Conservation (phyloP, 1,284 basidiomycete genomes). For the Ustilago esculenta region DNA sequence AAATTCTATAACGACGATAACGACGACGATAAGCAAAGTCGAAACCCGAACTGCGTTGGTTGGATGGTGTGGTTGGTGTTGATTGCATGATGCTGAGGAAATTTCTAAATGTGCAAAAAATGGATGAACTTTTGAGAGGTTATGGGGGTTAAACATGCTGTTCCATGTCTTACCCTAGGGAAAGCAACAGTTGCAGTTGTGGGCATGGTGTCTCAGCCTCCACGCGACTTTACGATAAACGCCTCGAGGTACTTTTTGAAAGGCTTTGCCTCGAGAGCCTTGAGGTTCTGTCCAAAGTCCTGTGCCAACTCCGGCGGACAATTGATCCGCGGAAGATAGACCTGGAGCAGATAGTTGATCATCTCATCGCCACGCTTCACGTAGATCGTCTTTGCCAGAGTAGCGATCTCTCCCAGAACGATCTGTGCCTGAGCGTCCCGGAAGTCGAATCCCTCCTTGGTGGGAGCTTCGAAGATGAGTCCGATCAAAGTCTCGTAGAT, state of each 20-base stretch:
- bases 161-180: too few relatives aligned
- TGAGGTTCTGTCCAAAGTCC: constrained; percentile 72
- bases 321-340: constrained; percentile 86
- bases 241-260: constrained; percentile 71
- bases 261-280: constrained; percentile 74
- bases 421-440: constrained; percentile 78
- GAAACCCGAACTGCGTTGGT: neutral
- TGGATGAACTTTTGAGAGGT: too few relatives aligned
- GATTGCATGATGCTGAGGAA: too few relatives aligned
- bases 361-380: constrained; percentile 84
- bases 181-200: too few relatives aligned
- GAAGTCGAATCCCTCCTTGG: constrained; percentile 82
- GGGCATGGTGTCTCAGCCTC: constrained; percentile 6
- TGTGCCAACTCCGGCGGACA: constrained; percentile 82
- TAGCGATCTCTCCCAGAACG: constrained; percentile 43
- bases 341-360: constrained; percentile 79
- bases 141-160: too few relatives aligned
- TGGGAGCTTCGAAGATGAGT: constrained; percentile 82
- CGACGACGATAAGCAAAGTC: too few relatives aligned
- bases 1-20: too few relatives aligned
- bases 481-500: constrained; percentile 89
- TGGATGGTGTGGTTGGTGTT: neutral
- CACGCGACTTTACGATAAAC: constrained; percentile 50
- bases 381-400: constrained; percentile 81
- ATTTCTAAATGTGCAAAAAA: neutral